phyloP scores from a whole-genome alignment of 495 filamentous ascomycete species.

The Neurospora sp. region DNA sequence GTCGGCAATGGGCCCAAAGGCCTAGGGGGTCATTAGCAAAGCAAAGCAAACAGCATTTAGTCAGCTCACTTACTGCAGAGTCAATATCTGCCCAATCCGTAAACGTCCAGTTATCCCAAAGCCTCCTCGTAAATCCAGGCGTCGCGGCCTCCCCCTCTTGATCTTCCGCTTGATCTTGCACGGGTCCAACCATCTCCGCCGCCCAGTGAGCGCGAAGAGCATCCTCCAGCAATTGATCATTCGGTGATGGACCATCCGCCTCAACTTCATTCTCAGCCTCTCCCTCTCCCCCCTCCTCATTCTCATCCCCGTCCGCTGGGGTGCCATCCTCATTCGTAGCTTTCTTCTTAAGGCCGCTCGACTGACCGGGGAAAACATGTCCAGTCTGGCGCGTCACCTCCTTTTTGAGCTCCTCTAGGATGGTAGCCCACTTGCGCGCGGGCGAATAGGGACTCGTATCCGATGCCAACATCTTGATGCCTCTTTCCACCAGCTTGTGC shows the following conservation, averaged over 20 bases:
- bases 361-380: background rate
- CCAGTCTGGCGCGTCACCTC: slow-evolving; percentile 6
- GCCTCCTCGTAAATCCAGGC: background rate
- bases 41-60: background rate
- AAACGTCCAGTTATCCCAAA: slow-evolving; percentile 16
- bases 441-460: slow-evolving; percentile 10
- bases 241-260: background rate
- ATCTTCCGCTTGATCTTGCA: background rate
- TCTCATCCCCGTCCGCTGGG: background rate
- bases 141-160: background rate
- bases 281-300: background rate
- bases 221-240: slow-evolving; percentile 12
- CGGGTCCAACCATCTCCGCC: background rate
- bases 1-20: slow-evolving; percentile 15
- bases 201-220: slow-evolving; percentile 17
- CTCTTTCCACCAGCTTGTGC: slow-evolving; percentile 4
- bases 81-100: slow-evolving; percentile 20
- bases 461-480: slow-evolving; percentile 2
- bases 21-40: slow-evolving; percentile 3
- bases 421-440: slow-evolving; percentile 8
- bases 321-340: background rate
- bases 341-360: background rate
- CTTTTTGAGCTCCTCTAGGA: slow-evolving; percentile 14
- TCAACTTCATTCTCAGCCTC: background rate
- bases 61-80: slow-evolving; percentile 14